A percentile compares a stretch with the other conserved stretches of the same genome.
phyloP scores from a whole-genome alignment of 331 rosid genomes.

The Pyrus hybrid region DNA sequence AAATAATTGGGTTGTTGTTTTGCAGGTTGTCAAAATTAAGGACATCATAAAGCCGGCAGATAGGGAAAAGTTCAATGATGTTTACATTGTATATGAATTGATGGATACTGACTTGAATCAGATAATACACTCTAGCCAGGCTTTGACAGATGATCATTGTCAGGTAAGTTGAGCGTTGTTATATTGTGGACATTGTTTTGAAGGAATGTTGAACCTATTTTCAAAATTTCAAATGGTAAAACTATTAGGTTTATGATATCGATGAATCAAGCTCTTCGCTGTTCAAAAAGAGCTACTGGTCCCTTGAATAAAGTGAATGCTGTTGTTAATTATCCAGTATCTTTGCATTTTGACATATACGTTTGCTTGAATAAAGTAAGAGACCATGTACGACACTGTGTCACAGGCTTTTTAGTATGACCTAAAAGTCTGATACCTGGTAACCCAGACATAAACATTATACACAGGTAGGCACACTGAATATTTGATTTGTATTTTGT shows the following conservation, averaged over 20 bases:
- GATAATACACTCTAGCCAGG: conserved; percentile 44
- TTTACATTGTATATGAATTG: conserved; percentile 42
- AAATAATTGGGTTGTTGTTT: not conserved
- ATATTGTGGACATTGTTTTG: not conserved
- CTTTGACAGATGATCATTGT: conserved; percentile 54
- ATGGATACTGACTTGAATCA: conserved; percentile 57
- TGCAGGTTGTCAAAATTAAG: conserved; percentile 67
- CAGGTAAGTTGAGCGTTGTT: conserved; percentile 37
- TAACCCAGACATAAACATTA: not conserved
- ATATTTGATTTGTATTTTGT: no score
- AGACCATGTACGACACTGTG: not conserved
- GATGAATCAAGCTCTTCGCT: not conserved
- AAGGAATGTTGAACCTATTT: not conserved
- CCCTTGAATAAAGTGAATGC: not conserved
- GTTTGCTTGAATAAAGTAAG: not conserved
- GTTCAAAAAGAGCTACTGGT: conserved; percentile 27
- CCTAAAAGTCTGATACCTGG: not conserved
- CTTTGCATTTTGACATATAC: not conserved
- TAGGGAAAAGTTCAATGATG: conserved; percentile 44
- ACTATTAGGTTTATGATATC: not conserved
- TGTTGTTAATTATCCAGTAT: not conserved
- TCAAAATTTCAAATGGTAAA: not conserved
- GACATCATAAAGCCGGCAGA: conserved; percentile 50
- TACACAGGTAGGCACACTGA: not conserved
- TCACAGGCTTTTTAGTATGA: not conserved